phyloP scores from a whole-genome alignment of 345 rosid genomes.

The Euphorbia tirucalli region DNA sequence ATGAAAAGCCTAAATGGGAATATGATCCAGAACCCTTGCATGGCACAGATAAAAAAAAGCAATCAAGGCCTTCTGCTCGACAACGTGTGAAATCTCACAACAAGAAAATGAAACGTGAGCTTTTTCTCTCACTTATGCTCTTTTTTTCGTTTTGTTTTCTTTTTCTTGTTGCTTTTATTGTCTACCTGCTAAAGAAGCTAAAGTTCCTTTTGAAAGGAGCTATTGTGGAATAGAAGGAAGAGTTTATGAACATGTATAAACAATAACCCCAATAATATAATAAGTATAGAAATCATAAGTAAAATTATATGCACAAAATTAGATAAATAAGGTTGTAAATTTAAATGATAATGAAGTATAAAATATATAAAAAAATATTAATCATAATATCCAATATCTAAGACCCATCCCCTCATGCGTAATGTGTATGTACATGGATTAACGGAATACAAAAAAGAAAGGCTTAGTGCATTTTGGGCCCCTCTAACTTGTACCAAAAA shows the following conservation, averaged over 20 bases:
- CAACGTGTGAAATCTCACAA: conserved; percentile 28
- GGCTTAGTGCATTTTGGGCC: too few species aligned
- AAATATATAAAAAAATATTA: too few species aligned
- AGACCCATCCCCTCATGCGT: too few species aligned
- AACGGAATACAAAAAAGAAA: too few species aligned
- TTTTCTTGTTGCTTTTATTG: not conserved
- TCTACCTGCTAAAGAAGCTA: not conserved
- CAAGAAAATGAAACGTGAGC: conserved; percentile 48
- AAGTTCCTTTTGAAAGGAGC: not conserved
- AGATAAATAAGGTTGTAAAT: too few species aligned
- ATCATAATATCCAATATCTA: too few species aligned
- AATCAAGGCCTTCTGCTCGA: conserved; percentile 28
- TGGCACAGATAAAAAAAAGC: conserved; percentile 22
- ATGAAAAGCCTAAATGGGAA: conserved; percentile 35
- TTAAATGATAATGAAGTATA: too few species aligned
- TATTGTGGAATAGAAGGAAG: not conserved
- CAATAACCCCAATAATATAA: not conserved
- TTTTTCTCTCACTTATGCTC: conserved; percentile 2
- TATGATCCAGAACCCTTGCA: conserved; percentile 26
- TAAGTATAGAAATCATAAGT: too few species aligned
- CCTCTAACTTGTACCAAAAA: too few species aligned
- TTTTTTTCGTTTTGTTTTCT: not conserved
- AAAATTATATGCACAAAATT: too few species aligned
- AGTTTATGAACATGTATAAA: not conserved
- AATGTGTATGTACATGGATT: too few species aligned